A percentile compares a stretch with the other conserved stretches of the same genome.
Evolutionary conservation across 176 grass and related monocot genomes (phyloP).

Genomic region (Melocanna baccifera): DNA sequence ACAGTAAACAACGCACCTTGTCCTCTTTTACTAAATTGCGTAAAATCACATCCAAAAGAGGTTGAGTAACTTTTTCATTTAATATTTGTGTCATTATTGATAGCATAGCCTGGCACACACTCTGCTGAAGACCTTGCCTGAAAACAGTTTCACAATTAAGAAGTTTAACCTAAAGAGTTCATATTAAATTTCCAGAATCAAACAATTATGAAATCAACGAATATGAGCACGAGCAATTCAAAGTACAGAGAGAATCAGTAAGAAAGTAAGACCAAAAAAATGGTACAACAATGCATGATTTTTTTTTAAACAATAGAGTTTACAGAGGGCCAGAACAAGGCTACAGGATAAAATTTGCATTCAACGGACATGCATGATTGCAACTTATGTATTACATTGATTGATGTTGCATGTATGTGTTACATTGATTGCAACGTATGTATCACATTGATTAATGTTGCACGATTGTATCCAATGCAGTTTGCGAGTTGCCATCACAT

Average conservation of each 20-base stretch:
- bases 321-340: not conserved
- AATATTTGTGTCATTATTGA: constrained; percentile 79
- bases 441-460: not conserved
- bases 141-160: constrained; percentile 23
- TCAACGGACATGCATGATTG: not conserved
- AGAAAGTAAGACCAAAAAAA: not conserved
- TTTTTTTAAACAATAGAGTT: not conserved
- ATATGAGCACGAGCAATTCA: not conserved
- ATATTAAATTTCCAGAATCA: not conserved
- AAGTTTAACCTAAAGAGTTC: not conserved
- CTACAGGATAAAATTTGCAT: not conserved
- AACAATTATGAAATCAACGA: not conserved
- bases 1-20: constrained; percentile 55
- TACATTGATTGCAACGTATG: not conserved
- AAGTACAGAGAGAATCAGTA: not conserved
- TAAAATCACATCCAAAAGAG: constrained; percentile 77
- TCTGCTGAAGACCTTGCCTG: constrained; percentile 78
- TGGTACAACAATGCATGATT: not conserved
- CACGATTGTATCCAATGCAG: not conserved
- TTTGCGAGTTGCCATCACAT: not conserved
- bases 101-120: constrained; percentile 66
- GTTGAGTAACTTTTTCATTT: constrained; percentile 76
- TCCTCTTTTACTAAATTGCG: constrained; percentile 80
- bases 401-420: not conserved
- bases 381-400: not conserved